Evolutionary conservation across 768 basidiomycete genomes (phyloP), one percentile per base, ranked within the genome.

Genomic region (Tulasnella sp.): DNA sequence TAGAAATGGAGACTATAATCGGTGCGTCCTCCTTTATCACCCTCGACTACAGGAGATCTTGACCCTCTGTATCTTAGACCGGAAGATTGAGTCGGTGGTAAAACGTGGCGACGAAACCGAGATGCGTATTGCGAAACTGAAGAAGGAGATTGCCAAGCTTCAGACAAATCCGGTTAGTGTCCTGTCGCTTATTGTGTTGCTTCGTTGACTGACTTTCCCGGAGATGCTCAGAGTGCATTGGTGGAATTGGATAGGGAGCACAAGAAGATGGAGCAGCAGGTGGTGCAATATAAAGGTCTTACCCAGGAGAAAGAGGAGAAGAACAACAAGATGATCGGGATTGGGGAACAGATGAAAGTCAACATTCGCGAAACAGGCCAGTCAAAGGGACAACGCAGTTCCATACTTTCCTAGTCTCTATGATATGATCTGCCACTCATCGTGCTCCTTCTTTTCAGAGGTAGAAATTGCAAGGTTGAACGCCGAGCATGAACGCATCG

Each of bases 281-380:
- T 69, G 41, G 67, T 85, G 61, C 92, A 91, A 69, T 85, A 89
- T 64, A 81, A 83, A 65, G 82, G 83, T 62, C 84, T 86, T 58
- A 76, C 89, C 2, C 77, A 82, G 47, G 80, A 85, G 34, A 83
- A 83, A 60, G 63, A 64, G 23, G 64, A 63, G 9, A 67, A 71
- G 42, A 38, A 50, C 41, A 56, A 47, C 4, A 56, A 52, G 11
- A 54, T 61, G 41, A 52, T 65, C 30, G 49, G 65, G 23, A 51
- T 56, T 9, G 65, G 61, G 32, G 59, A 61, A 30, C 44, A 56
- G 64, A 69, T 86, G 23, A 76, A 80, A 24, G 80, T 86, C 55
- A 78, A 80, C 32, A 84, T 88, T 63, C 77, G 80, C 3, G 76
- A 77, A 24, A 29, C 61, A 56, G 49, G 64, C 65, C 52, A 24